phyloP scores from a whole-genome alignment of 2,329 filamentous ascomycete genomes.

The Setomelanomma holmii region DNA sequence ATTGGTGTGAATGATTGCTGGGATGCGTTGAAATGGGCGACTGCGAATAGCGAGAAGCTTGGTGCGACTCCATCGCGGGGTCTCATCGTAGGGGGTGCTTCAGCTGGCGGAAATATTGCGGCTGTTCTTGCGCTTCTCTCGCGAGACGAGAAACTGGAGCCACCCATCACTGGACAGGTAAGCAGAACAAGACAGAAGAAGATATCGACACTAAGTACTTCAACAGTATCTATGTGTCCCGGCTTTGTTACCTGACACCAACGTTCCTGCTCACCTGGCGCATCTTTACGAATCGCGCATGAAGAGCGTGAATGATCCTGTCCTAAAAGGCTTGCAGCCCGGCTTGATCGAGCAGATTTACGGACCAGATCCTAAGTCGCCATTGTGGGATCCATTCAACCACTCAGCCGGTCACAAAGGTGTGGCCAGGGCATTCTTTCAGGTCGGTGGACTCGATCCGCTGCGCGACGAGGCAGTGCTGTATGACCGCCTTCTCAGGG shows the following conservation, averaged over 20 bases:
- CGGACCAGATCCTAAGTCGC: constrained; percentile 32
- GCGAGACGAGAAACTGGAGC: constrained; percentile 50
- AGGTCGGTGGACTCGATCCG: constrained; percentile 58
- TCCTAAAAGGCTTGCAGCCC: constrained; percentile 22
- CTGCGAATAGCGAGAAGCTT: constrained; percentile 36
- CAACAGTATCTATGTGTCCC: constrained; percentile 58
- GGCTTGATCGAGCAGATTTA: constrained; percentile 29
- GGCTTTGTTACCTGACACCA: constrained; percentile 51
- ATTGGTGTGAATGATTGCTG: constrained; percentile 57
- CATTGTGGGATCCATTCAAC: constrained; percentile 42
- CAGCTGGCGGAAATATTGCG: constrained; percentile 62
- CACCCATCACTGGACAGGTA: constrained; percentile 56
- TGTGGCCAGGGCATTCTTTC: constrained; percentile 55
- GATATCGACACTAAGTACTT: no score
- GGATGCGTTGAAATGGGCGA: constrained; percentile 55
- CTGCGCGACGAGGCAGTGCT: constrained; percentile 59
- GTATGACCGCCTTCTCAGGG: constrained; percentile 52
- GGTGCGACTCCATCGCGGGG: constrained; percentile 53
- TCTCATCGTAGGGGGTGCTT: constrained; percentile 60
- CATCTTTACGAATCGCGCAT: constrained; percentile 52
- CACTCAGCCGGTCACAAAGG: constrained; percentile 48
- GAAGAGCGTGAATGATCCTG: constrained; percentile 29
- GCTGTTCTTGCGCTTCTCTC: constrained; percentile 55
- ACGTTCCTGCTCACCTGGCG: constrained; percentile 49
- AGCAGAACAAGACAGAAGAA: no score